Evolutionary conservation across 257 asterid genomes (phyloP).

Genomic region (Catharanthus roseus): DNA sequence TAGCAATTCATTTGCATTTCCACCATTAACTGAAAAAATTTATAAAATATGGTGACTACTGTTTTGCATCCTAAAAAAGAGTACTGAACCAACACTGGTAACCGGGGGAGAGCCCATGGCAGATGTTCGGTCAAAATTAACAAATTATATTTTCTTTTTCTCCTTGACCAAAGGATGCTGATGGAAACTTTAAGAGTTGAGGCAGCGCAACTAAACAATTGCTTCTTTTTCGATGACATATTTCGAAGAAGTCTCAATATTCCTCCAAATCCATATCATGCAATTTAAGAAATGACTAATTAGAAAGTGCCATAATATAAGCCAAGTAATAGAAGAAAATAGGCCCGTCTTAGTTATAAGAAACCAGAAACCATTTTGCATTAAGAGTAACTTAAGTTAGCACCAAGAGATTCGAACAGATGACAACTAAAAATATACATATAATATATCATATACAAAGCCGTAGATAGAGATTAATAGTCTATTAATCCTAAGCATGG

Average conservation of each 20-base stretch:
- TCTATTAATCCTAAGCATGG: neutral
- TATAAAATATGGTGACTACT: neutral
- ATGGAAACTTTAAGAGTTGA: neutral
- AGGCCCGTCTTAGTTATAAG: neutral
- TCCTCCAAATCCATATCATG: conserved; percentile 1
- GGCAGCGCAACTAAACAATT: neutral
- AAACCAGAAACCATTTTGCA: neutral
- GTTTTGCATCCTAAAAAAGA: neutral
- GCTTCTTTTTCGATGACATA: no score
- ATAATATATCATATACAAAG: neutral
- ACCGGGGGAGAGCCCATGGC: neutral
- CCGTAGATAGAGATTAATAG: neutral
- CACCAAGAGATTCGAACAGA: neutral
- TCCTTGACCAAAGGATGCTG: neutral
- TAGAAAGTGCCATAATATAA: neutral
- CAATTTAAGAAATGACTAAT: neutral
- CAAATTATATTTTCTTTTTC: neutral
- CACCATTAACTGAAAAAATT: neutral
- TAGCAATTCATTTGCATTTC: neutral
- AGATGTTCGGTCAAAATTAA: neutral
- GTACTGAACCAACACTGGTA: neutral
- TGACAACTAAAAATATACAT: neutral
- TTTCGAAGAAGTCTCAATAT: neutral
- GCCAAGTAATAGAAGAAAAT: neutral
- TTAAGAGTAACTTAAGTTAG: neutral